Percentiles rank a stretch among this genome's conserved stretches.
These are phyloP conservation scores for Cochlearia excelsa DNA, from an alignment of 345 rosid genomes.

Conservation along the genomic window DNA sequence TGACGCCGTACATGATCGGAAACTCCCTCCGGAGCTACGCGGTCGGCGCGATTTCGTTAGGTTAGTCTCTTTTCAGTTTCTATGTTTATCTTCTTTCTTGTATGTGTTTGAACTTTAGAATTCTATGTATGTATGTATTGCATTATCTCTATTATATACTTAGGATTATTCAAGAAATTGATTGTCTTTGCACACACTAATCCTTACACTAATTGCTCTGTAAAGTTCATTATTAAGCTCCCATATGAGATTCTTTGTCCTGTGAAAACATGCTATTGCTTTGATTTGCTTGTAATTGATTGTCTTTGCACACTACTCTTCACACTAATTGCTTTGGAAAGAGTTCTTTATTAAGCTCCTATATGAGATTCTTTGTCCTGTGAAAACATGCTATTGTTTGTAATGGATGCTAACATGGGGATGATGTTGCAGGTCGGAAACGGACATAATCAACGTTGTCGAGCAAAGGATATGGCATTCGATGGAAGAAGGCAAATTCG, in stretches of 20 bases:
- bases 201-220: slow-evolving; percentile 5
- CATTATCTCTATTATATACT: neutral
- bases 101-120: neutral
- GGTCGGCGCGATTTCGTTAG: slow-evolving; percentile 73
- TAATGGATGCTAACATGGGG: slow-evolving; percentile 8
- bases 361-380: neutral
- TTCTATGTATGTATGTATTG: neutral
- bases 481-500: slow-evolving; percentile 93
- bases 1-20: slow-evolving; percentile 74
- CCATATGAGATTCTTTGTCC: neutral
- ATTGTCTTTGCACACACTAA: neutral
- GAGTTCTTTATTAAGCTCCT: neutral
- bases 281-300: slow-evolving; percentile 3
- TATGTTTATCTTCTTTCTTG: slow-evolving; percentile 5
- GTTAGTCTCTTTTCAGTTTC: slow-evolving; percentile 29
- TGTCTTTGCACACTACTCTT: neutral
- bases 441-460: slow-evolving; percentile 73
- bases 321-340: slow-evolving; percentile 3
- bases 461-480: slow-evolving; percentile 97
- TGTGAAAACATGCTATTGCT: neutral
- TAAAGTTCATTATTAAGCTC: neutral
- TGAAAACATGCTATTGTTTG: neutral
- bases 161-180: slow-evolving; percentile 1
- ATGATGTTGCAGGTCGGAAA: slow-evolving; percentile 64
- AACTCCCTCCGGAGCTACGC: slow-evolving; percentile 88